Conservation (phyloP, 2,329 filamentous ascomycete genomes). For the Trichoderma citrinoviride region DNA sequence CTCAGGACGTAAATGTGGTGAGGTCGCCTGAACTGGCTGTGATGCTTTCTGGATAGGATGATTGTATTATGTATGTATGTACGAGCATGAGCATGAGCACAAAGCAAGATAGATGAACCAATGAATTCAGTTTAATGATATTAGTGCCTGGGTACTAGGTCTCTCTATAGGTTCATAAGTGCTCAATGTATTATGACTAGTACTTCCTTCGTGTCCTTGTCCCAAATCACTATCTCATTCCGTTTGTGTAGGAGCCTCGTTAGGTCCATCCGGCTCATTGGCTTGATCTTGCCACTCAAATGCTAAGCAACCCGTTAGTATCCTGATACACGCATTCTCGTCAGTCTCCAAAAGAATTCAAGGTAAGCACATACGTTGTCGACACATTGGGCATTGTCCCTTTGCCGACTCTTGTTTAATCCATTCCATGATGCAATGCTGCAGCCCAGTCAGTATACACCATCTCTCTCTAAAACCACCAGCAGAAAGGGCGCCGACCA, state of each 20-base stretch:
- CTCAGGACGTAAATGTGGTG: not conserved
- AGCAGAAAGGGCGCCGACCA: slow-evolving; percentile 55
- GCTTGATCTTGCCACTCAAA: slow-evolving; percentile 43
- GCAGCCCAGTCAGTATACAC: slow-evolving; percentile 7
- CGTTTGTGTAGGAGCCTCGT: slow-evolving; percentile 32
- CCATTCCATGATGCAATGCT: slow-evolving; percentile 97
- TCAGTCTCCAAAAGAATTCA: not conserved
- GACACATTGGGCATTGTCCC: slow-evolving; percentile 96
- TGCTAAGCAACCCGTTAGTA: slow-evolving; percentile 28
- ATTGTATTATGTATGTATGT: not conserved
- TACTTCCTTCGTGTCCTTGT: not conserved
- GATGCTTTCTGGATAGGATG: slow-evolving; percentile 3
- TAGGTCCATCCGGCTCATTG: slow-evolving; percentile 34
- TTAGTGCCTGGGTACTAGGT: not conserved
- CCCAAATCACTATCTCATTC: slow-evolving; percentile 25
- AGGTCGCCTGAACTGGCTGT: not conserved
- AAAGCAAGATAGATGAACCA: not conserved
- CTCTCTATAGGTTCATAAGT: not conserved
- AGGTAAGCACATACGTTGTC: slow-evolving; percentile 65
- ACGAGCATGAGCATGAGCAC: not conserved
- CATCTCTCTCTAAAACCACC: not conserved
- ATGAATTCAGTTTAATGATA: not conserved
- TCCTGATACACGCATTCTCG: not conserved
- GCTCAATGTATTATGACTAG: not conserved
- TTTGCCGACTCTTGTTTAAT: slow-evolving; percentile 92